Evolutionary conservation across 352 stramenopile genomes (phyloP), one percentile per base, ranked within the genome.

Genomic region (Discostella stelligera): DNA sequence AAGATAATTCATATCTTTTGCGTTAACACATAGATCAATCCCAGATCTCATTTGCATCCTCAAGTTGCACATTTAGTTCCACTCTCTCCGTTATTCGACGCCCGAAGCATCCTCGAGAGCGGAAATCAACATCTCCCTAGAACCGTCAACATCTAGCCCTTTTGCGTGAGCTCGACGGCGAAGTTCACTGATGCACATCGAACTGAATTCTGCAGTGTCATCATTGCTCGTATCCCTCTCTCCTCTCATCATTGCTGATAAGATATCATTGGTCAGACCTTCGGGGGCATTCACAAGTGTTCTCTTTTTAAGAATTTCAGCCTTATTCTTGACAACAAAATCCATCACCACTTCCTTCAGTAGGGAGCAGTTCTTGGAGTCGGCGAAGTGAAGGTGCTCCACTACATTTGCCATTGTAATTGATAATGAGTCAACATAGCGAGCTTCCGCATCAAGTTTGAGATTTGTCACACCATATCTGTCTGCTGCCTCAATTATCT

Each of bases 401-500:
- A 50, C 3, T 25, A 52, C 18, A 52, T 50, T 64, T 13, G 48
- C 56, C 13, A 64, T 16, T 32, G 30, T 52, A 16, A 48, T 13
- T 49, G 27, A 27, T 20, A 32, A 30, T 50, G 30, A 52, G 14
- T 25, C 30, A 32, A 59, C 27, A 62, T 72, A 62, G 27, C 46
- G 30, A 16, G 52, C 46, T 21, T 62, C 55, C 2, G 64, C 27
- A 21, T 62, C 50, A 2, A 61, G 52, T 60, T 74, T 58, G 10
- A 49, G 54, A 48, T 44, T 23, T 20, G 59, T 30, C 6, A 59
- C 52, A 13, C 52, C 63, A 61, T 66, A 74, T 48, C 66, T 48
- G 20, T 74, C 11, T 49, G 20, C 44, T 62, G 53, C 16, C 25
- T 65, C 25, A 6, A 25, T 44, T 25, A 44, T 56, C 13, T 66